phyloP scores from a whole-genome alignment of 2,329 filamentous ascomycete genomes.

The Dothiorella sarmentorum region DNA sequence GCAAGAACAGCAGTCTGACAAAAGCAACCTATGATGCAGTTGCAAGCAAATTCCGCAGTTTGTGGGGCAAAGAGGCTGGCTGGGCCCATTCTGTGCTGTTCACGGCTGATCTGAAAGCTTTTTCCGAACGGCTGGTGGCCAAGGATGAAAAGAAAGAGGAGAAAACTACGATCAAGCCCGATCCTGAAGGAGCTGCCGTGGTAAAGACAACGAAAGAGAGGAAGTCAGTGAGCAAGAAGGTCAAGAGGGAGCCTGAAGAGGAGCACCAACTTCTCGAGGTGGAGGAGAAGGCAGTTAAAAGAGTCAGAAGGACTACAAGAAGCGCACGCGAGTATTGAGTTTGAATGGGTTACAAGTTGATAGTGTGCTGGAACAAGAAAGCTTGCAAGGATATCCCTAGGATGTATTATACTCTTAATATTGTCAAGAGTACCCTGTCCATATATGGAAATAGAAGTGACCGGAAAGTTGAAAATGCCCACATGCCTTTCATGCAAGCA shows the following conservation, averaged over 20 bases:
- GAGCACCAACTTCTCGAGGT: constrained; percentile 39
- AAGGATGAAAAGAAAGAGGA: constrained; percentile 51
- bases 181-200: constrained; percentile 16
- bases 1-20: constrained; percentile 79
- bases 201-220: constrained; percentile 19
- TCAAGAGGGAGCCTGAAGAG: constrained; percentile 41
- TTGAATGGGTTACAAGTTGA: too few species aligned
- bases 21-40: constrained; percentile 87
- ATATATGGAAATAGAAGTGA: too few species aligned
- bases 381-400: too few species aligned
- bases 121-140: constrained; percentile 62
- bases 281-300: constrained; percentile 34
- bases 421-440: too few species aligned
- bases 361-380: too few species aligned
- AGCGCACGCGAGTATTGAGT: constrained; percentile 9
- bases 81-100: constrained; percentile 98
- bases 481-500: too few species aligned
- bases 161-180: constrained; percentile 24
- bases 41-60: constrained; percentile 78
- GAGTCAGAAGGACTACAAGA: constrained; percentile 33
- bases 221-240: constrained; percentile 33
- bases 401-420: too few species aligned
- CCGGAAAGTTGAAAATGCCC: too few species aligned
- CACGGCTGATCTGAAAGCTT: constrained; percentile 83
- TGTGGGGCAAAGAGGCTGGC: constrained; percentile 92